Base-by-base conservation (phyloP, 768 basidiomycete species). In the Suillus ampliporus region DNA sequence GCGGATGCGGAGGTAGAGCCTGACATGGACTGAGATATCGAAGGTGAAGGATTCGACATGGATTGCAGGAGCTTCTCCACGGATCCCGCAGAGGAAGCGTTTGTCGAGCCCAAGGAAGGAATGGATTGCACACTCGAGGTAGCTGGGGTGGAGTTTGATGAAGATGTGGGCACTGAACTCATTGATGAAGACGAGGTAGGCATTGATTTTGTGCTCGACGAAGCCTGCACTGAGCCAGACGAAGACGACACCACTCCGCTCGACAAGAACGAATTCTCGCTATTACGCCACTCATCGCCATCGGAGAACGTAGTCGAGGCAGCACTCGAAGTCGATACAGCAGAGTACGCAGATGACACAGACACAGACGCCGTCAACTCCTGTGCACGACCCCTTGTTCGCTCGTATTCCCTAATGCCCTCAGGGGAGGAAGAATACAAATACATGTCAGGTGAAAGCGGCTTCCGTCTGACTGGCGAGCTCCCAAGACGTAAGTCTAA, bases 311-410 rank as follows among this genome's bases (percentile, higher is more conserved):
- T 72, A 7, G 68, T 54, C 21, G 53, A 54, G 17, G 53, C 21
- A 38, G 37, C 17, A 19, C 54, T 56, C 10, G 54, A 40, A 1
- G 67, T 61, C n/a, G 72, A 72, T 40, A 70, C 70, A 9, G 66
- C 61, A 7, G 74, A 75, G 51, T 65, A 72, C 4, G 68, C 38
- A 23, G 75, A 74, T 38, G 74, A 70, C 47, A 66, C 71, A 2
- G 74, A 75, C 6, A 69, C 46, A 1, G 75, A 76, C n/a, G 61
- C 43, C 7, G 59, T 56, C 70, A 73, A 66, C 19, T 65, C 61
- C 1, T 62, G 52, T 0, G 65, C 31, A 58, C 74, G 21, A 4
- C 53, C 21, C 35, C 52, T 53, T 9, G 53, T 37, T 54, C 14
- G 53, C 21, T 54, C 53, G 8, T 54, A 17, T 37, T 54, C 53